Evolutionary conservation across 1,139 yeast species (phyloP), one percentile per base, ranked within the genome.

Genomic region (Geotrichum phurueaensis): DNA sequence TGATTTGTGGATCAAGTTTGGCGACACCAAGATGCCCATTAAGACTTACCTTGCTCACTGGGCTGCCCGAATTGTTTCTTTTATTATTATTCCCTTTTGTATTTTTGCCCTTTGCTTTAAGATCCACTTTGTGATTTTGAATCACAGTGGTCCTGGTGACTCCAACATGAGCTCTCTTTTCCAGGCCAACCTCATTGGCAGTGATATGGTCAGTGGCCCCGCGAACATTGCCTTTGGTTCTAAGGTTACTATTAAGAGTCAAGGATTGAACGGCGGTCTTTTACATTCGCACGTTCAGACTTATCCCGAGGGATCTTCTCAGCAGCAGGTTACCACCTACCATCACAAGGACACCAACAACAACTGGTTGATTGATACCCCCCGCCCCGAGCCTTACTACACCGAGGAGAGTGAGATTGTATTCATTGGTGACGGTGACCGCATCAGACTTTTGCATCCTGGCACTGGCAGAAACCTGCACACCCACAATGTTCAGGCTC

Each of bases 111-210:
- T 80, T 15, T 82, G 86, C 67, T 94, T 94, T 79, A 88, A 86
- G 73, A 77, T 88, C 55, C 99, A 94, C 73, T 94, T 94, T 68
- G 67, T 78, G 22, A 77, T 92, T 39, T 80, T 94, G 61, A 84
- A 81, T 70, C 85, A 84, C 68, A 84, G 96, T 2, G 99, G 99
- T 65, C 85, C 97, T 22, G 99, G 99, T 65, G 98, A 94, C 73
- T 95, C 97, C 56, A 88, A 88, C 70, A 95, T 95, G 99, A 89
- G 96, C 20, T 90, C 98, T 0, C 79, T 95, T 66, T 94, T 94
- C 83, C 99, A 94, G 78, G 99, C 99, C 60, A 89, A 90, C 73
- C 81, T 94, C 70, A 76, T 79, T 53, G 96, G 96, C 49, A 84
- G 94, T 45, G 84, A 83, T 62, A 86, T 92, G 64, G 88, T 85